phyloP scores from a whole-genome alignment of 108 stramenopile species.

The Aureococcus anophagefferens region DNA sequence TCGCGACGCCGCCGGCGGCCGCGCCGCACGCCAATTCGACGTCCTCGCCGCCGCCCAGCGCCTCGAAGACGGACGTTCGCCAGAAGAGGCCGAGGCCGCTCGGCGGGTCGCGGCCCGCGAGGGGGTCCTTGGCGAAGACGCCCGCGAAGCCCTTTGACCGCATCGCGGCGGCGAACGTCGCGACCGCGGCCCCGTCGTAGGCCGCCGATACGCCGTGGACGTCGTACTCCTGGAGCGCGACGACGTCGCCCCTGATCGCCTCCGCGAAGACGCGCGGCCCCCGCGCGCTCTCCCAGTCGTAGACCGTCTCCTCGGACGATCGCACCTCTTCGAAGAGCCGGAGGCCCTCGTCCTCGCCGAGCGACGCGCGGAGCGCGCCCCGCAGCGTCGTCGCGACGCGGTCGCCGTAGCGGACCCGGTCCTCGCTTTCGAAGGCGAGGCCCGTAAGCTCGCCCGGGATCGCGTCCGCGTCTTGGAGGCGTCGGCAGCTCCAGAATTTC shows the following conservation, averaged over 20 bases:
- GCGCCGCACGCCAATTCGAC: too few relatives aligned
- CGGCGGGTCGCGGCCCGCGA: conserved; percentile 9
- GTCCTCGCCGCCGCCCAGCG: background rate
- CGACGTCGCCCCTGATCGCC: background rate
- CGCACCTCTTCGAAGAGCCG: conserved; percentile 10
- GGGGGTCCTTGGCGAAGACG: conserved; percentile 13
- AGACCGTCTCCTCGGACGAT: conserved; percentile 6
- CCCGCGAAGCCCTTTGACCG: conserved; percentile 12
- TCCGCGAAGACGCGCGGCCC: conserved; percentile 10
- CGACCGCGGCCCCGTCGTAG: background rate
- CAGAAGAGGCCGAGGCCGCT: conserved; percentile 22
- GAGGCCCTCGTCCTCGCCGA: background rate
- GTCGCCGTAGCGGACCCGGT: background rate
- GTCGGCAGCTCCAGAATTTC: conserved; percentile 6
- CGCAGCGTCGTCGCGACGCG: background rate
- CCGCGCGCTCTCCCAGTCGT: conserved; percentile 11
- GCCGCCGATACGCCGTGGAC: conserved; percentile 10
- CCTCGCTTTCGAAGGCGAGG: conserved; percentile 2
- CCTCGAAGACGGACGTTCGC: conserved; percentile 6
- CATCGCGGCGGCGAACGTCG: conserved; percentile 16
- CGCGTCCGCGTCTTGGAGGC: background rate
- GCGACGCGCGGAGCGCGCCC: background rate
- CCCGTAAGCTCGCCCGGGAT: conserved; percentile 15
- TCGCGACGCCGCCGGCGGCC: too few relatives aligned
- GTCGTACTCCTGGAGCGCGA: conserved; percentile 23